A percentile compares a stretch with the other conserved stretches of the same genome.
phyloP scores from a whole-genome alignment of 768 basidiomycete species.

The Trametes punicea region DNA sequence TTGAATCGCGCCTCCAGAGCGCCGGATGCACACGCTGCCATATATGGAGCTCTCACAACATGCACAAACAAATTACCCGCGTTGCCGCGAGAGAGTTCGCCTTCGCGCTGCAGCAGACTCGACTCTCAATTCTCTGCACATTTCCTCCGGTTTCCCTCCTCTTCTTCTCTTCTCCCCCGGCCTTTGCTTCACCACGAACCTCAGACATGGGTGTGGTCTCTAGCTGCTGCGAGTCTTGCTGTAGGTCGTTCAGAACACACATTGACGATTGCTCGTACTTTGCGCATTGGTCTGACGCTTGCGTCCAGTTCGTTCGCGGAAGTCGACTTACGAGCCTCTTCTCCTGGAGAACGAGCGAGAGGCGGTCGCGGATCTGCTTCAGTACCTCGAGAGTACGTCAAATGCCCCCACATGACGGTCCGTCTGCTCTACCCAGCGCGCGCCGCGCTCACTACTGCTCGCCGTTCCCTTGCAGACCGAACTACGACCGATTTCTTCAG shows the following conservation, averaged over 20 bases:
- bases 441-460: not conserved
- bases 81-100: slow-evolving; percentile 9
- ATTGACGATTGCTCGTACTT: slow-evolving; percentile 9
- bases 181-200: slow-evolving; percentile 11
- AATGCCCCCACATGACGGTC: not conserved
- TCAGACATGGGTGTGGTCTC: slow-evolving; percentile 64
- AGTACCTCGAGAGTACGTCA: slow-evolving; percentile 92
- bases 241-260: slow-evolving; percentile 40
- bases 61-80: slow-evolving; percentile 15
- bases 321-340: slow-evolving; percentile 82
- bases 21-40: not conserved
- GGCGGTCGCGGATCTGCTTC: slow-evolving; percentile 95
- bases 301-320: slow-evolving; percentile 68
- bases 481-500: slow-evolving; percentile 98
- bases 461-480: slow-evolving; percentile 58
- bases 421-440: not conserved
- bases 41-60: slow-evolving; percentile 7
- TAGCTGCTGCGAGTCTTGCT: slow-evolving; percentile 84
- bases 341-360: slow-evolving; percentile 93
- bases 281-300: slow-evolving; percentile 21
- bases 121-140: slow-evolving; percentile 14
- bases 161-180: slow-evolving; percentile 7
- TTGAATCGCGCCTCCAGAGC: too few species aligned
- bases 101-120: slow-evolving; percentile 8
- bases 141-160: not conserved